Evolutionary conservation across 1,284 basidiomycete species (phyloP).

Genomic region (Ustilago esculenta): DNA sequence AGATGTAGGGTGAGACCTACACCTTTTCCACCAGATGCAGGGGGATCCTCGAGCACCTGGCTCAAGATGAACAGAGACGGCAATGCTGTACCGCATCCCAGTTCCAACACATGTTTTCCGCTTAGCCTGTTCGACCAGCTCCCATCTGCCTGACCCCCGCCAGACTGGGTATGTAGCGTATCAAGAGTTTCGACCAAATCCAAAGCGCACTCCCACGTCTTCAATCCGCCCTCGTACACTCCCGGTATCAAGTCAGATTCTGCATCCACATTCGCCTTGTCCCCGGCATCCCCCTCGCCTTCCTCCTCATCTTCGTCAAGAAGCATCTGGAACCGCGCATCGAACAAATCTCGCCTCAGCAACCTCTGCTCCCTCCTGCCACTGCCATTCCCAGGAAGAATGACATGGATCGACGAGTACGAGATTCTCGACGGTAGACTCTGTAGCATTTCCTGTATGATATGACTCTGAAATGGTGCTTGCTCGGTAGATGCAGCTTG

Average conservation of each 20-base stretch:
- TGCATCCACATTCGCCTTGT: conserved; percentile 28
- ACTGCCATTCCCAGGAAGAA: conserved; percentile 2
- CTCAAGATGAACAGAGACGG: conserved; percentile 80
- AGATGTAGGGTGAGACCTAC: conserved; percentile 77
- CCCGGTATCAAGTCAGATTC: conserved; percentile 91
- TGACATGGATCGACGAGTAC: conserved; percentile 40
- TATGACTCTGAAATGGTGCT: conserved; percentile 15
- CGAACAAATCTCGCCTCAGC: conserved; percentile 85
- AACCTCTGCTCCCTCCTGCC: conserved; percentile 69
- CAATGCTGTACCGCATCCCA: conserved; percentile 91
- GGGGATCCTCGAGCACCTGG: conserved; percentile 71
- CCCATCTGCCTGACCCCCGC: conserved; percentile 2
- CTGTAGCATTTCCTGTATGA: conserved; percentile 22
- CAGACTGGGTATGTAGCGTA: conserved; percentile 3
- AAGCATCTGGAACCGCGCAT: conserved; percentile 90
- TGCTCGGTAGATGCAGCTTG: conserved; percentile 1
- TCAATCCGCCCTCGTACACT: conserved; percentile 93
- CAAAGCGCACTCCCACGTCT: conserved; percentile 96
- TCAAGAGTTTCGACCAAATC: conserved; percentile 74
- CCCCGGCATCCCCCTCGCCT: not conserved
- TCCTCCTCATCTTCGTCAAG: conserved; percentile 68
- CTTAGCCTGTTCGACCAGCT: conserved; percentile 5
- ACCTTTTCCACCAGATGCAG: not conserved
- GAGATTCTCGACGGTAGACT: conserved; percentile 45
- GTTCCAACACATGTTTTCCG: conserved; percentile 66